Percentiles rank a stretch among this genome's conserved stretches.
phyloP scores from a whole-genome alignment of 1,139 yeast species.

The Lodderomyces orthopsilosis region DNA sequence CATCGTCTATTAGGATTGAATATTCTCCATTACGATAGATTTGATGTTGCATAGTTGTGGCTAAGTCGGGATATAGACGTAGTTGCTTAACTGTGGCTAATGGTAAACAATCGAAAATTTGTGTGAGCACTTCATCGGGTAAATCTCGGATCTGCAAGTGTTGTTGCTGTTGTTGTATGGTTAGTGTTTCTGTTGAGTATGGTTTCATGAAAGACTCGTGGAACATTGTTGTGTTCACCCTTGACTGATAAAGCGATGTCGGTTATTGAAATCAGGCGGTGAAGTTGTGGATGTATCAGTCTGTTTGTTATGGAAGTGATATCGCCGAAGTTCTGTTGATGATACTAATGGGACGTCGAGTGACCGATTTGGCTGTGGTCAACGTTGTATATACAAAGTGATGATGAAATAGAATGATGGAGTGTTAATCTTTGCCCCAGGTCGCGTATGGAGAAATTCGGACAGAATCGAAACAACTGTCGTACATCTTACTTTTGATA shows the following conservation, averaged over 20 bases:
- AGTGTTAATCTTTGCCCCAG: no score
- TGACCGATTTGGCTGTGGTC: no score
- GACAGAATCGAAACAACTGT: no score
- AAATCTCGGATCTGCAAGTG: constrained; percentile 14
- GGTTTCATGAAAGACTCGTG: background rate
- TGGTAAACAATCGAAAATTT: constrained; percentile 12
- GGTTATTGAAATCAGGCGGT: background rate
- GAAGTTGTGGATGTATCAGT: no score
- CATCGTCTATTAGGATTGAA: constrained; percentile 10
- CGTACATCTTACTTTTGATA: no score
- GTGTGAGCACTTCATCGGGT: constrained; percentile 13
- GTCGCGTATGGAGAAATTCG: no score
- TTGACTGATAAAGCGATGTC: background rate
- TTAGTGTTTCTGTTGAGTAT: background rate
- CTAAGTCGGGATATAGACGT: constrained; percentile 9
- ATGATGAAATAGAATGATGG: no score
- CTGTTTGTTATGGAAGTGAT: no score
- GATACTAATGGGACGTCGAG: no score
- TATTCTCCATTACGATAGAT: constrained; percentile 11
- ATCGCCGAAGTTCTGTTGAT: no score
- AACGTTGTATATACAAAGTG: no score
- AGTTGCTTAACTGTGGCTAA: constrained; percentile 10
- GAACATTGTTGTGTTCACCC: background rate
- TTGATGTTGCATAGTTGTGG: constrained; percentile 4
- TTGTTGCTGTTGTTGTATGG: background rate